Conservation (phyloP, 306 rosid species). For the Hippophae tibetana region DNA sequence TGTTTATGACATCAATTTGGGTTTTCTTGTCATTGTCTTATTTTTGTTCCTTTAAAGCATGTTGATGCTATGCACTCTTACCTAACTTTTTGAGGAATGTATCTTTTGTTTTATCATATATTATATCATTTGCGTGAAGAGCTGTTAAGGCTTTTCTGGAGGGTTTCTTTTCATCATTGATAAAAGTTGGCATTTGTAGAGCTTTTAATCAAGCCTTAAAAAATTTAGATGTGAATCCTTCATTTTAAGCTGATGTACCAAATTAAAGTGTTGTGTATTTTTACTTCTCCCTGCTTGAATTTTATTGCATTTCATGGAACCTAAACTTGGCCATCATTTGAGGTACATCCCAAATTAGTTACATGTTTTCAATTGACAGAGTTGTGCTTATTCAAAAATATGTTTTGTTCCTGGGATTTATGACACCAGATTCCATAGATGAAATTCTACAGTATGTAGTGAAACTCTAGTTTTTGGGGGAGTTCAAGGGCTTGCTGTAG, state of each 20-base stretch:
- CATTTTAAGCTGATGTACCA: neutral
- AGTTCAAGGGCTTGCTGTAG: no score
- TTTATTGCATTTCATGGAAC: neutral
- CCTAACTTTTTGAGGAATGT: neutral
- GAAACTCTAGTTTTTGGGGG: no score
- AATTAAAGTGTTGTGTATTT: neutral
- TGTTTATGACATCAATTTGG: neutral
- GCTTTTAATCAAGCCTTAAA: neutral
- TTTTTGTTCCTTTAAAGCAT: neutral
- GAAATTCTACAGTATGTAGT: no score
- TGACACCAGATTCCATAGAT: no score
- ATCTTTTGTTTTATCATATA: neutral
- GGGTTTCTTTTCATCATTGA: neutral
- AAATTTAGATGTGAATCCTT: neutral
- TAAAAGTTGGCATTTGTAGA: neutral
- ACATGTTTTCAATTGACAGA: no score
- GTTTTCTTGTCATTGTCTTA: neutral
- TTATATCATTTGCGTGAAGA: constrained; percentile 1
- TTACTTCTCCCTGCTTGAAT: neutral
- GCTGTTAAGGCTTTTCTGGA: neutral
- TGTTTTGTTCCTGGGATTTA: no score
- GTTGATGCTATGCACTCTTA: neutral
- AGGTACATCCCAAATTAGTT: no score
- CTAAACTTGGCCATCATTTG: no score
- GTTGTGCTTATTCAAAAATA: no score